phyloP scores from a whole-genome alignment of 441 rosid genomes.

The Rhodomyrtus psidioides region DNA sequence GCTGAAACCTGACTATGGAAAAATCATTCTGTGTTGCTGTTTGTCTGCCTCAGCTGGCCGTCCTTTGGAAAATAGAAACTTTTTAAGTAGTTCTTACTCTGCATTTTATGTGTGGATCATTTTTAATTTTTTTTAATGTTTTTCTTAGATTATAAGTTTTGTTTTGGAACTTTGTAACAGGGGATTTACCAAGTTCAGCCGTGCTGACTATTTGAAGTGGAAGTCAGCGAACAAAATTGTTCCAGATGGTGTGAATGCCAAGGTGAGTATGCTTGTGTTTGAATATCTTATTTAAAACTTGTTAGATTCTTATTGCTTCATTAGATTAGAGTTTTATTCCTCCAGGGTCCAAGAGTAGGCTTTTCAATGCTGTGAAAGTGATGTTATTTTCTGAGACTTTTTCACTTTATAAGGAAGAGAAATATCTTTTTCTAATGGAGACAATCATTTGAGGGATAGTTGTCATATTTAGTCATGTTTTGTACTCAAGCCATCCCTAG shows the following conservation, averaged over 20 bases:
- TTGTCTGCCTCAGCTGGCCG: not conserved
- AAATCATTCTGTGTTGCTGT: not conserved
- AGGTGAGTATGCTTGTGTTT: constrained; percentile 30
- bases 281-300: not conserved
- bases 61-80: not conserved
- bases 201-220: constrained; percentile 56
- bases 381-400: not conserved
- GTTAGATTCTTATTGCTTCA: not conserved
- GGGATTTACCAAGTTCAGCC: constrained; percentile 86
- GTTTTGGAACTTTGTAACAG: constrained; percentile 22
- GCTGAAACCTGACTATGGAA: not conserved
- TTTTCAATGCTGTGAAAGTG: not conserved
- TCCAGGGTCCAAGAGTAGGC: not conserved
- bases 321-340: not conserved
- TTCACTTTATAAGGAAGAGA: not conserved
- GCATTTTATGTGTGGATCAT: not conserved
- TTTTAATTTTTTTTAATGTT: not conserved
- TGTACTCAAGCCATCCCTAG: not conserved
- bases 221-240: constrained; percentile 63
- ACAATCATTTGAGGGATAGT: not conserved
- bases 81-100: not conserved
- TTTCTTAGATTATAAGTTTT: not conserved
- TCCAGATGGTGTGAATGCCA: constrained; percentile 88
- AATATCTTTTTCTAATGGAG: not conserved
- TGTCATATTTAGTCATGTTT: not conserved